These are phyloP conservation scores for Beauveria asiatica DNA, from an alignment of 2,329 filamentous ascomycete genomes.

Conservation along the genomic window DNA sequence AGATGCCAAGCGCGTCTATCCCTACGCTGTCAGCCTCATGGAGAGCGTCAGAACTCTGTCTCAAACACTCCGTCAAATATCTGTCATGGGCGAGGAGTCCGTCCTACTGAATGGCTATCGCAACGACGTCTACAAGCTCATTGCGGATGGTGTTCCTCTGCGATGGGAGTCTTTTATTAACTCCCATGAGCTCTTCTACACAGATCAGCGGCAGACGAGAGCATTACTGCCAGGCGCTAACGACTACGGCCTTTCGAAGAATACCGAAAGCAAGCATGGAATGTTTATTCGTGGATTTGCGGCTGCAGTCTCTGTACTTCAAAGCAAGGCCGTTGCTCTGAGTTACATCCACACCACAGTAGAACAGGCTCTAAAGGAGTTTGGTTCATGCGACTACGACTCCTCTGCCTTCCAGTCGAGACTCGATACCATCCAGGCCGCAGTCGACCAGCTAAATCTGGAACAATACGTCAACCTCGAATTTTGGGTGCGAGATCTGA, in stretches of 20 bases:
- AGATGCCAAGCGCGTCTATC: slow-evolving; percentile 97
- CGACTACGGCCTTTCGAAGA: slow-evolving; percentile 39
- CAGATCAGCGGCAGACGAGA: slow-evolving; percentile 36
- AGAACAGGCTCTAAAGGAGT: slow-evolving; percentile 73
- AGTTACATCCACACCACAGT: slow-evolving; percentile 69
- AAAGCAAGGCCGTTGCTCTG: slow-evolving; percentile 76
- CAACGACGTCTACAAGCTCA: slow-evolving; percentile 77
- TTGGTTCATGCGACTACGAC: slow-evolving; percentile 79
- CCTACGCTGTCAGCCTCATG: slow-evolving; percentile 96
- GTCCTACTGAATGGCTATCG: slow-evolving; percentile 84
- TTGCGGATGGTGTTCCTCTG: slow-evolving; percentile 79
- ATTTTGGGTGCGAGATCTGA: slow-evolving; percentile 83
- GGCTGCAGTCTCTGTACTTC: slow-evolving; percentile 74
- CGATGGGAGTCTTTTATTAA: slow-evolving; percentile 98
- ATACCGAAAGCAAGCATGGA: slow-evolving; percentile 83
- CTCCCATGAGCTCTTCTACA: slow-evolving; percentile 79
- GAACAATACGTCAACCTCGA: slow-evolving; percentile 92
- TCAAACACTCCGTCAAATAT: slow-evolving; percentile 78
- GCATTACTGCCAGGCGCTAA: slow-evolving; percentile 31
- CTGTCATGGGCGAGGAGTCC: slow-evolving; percentile 77
- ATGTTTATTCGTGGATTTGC: slow-evolving; percentile 95
- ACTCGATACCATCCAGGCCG: slow-evolving; percentile 77
- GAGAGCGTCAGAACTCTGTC: slow-evolving; percentile 92
- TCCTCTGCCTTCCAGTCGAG: slow-evolving; percentile 69
- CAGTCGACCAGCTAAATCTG: slow-evolving; percentile 91